These are phyloP conservation scores for Lathyrus oleraceus DNA, from an alignment of 306 rosid species.

Conservation along the genomic window DNA sequence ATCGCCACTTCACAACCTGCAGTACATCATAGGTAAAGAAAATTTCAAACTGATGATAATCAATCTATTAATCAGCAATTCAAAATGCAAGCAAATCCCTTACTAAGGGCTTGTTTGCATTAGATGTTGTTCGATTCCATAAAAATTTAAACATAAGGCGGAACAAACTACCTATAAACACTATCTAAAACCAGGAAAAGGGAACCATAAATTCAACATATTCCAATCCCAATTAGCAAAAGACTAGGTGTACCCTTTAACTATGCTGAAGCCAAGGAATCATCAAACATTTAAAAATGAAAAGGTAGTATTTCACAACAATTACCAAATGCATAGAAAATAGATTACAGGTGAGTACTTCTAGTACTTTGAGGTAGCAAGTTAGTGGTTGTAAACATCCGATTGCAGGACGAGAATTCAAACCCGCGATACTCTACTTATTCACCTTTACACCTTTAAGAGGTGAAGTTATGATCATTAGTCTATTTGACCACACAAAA, in stretches of 20 bases:
- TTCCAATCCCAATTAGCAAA: neutral
- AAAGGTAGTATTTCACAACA: neutral
- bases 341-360: no score
- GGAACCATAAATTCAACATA: neutral
- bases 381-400: no score
- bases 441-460: no score
- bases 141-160: no score
- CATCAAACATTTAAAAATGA: conserved; percentile 4
- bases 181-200: conserved; percentile 12
- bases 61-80: conserved; percentile 7
- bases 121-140: no score
- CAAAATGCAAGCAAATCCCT: neutral
- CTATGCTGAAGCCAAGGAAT: conserved; percentile 15
- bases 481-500: no score
- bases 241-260: neutral
- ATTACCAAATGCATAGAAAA: neutral
- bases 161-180: neutral
- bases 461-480: no score
- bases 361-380: no score
- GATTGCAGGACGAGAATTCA: no score
- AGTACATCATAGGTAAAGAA: conserved; percentile 20
- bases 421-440: no score
- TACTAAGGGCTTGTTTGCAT: no score
- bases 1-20: conserved; percentile 55
- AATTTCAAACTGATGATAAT: conserved; percentile 27